phyloP scores from a whole-genome alignment of 345 rosid species.

The Hypericum perforatum region DNA sequence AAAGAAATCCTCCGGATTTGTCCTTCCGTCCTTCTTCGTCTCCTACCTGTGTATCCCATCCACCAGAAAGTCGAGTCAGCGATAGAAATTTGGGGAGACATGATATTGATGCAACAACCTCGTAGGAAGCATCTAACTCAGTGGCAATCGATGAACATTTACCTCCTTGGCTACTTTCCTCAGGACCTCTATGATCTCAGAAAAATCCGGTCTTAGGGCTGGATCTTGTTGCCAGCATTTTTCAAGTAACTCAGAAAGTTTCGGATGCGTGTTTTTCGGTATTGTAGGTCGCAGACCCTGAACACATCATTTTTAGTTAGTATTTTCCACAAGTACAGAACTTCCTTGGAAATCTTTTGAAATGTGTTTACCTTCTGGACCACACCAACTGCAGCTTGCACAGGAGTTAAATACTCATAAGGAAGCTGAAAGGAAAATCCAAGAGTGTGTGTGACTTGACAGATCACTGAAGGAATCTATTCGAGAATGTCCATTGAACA shows the following conservation, averaged over 20 bases:
- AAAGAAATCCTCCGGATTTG: conserved; percentile 66
- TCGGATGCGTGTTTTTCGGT: conserved; percentile 55
- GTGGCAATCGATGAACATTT: background rate
- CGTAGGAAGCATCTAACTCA: too few relatives aligned
- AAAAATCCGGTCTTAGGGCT: conserved; percentile 68
- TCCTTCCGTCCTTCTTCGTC: conserved; percentile 60
- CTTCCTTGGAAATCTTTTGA: too few relatives aligned
- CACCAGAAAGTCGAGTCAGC: background rate
- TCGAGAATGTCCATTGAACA: background rate
- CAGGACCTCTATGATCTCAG: conserved; percentile 58
- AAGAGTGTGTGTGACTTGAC: background rate
- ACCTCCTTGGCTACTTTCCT: conserved; percentile 72
- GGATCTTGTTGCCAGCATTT: conserved; percentile 93
- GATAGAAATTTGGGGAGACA: too few relatives aligned
- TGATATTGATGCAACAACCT: too few relatives aligned
- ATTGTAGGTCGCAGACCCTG: conserved; percentile 82
- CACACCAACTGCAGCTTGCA: conserved; percentile 96
- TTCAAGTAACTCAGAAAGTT: conserved; percentile 55
- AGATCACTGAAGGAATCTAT: background rate
- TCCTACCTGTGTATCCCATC: conserved; percentile 41
- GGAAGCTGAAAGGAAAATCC: conserved; percentile 58
- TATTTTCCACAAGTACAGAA: too few relatives aligned
- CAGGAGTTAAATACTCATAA: conserved; percentile 80
- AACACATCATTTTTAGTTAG: conserved; percentile 1
- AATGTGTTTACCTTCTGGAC: conserved; percentile 70